Evolutionary conservation across 495 filamentous ascomycete species (phyloP), one percentile per base, ranked within the genome.

Genomic region (Lophiostoma macrostomum): DNA sequence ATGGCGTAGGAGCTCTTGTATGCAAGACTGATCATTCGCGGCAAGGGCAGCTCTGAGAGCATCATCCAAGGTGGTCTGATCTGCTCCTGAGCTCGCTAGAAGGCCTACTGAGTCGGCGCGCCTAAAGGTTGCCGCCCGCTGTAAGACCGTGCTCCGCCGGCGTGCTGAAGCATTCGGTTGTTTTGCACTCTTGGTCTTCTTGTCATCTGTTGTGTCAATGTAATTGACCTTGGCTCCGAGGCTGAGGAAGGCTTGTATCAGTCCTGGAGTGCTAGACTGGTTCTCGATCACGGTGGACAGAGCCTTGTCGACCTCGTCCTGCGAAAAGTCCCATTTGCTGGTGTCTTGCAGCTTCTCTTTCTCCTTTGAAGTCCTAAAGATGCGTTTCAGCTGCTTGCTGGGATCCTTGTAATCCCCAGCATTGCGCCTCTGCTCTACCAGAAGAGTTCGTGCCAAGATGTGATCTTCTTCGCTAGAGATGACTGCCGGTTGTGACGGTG

Each of bases 181-280:
- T 51, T 60, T 55, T 7, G 13, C 11, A 14, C 37, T 39, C 23
- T 58, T 58, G 12, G 8, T 40, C 39, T 51, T 48, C 24, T 53
- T 60, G n/a, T 54, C 44, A 29, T 50, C 35, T 31, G 50, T 16
- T 1, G 50, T 37, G 12, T 60, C 57, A 11, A 60, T 25, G 24
- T 41, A 50, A 31, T 60, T 60, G 39, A 60, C 57, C 22, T 54
- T 60, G 6, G 57, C 57, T 10, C 57, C 57, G 22, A 54, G 36
- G 14, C 35, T 41, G 4, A 60, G 37, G 22, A 60, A 54, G 0
- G 57, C 57, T 29, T 60, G 57, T n/a, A 60, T 51, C 4, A 60
- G 44, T 5, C 49, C 50, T 11, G 50, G 40, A 20, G 37, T 36
- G 4, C 38, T 51, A 5, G 50, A 16, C 5, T 32, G 57, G 29